Evolutionary conservation across 345 rosid species (phyloP).

Genomic region (Populus alba): DNA sequence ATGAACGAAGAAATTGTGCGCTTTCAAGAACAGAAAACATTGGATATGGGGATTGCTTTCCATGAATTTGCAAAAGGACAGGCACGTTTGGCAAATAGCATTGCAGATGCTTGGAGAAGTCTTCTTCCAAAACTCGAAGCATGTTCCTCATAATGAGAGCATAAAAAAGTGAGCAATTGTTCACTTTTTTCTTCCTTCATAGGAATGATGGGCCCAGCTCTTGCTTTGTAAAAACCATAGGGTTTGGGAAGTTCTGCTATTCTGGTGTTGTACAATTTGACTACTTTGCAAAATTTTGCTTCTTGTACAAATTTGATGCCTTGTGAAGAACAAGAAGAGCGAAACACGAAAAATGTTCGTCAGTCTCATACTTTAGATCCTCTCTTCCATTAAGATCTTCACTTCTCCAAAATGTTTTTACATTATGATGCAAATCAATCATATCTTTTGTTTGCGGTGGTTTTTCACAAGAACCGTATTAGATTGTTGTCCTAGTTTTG

Average conservation of each 20-base stretch:
- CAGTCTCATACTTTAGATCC: neutral
- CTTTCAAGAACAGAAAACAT: constrained; percentile 87
- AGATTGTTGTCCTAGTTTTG: neutral
- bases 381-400: neutral
- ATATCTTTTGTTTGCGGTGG: too few relatives aligned
- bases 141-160: constrained; percentile 31
- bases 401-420: too few relatives aligned
- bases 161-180: constrained; percentile 9
- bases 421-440: too few relatives aligned
- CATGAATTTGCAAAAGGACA: constrained; percentile 94
- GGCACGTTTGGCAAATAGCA: constrained; percentile 71
- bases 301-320: constrained; percentile 27
- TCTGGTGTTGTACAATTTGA: constrained; percentile 12
- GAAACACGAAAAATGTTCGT: neutral
- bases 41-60: constrained; percentile 83
- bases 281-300: neutral
- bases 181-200: neutral
- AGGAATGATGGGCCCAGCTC: constrained; percentile 6
- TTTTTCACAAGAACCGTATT: too few relatives aligned
- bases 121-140: constrained; percentile 95
- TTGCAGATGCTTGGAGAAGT: constrained; percentile 94
- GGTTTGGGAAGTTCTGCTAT: constrained; percentile 14
- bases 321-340: neutral
- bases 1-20: constrained; percentile 88
- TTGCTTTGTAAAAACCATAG: constrained; percentile 13